phyloP scores from a whole-genome alignment of 73 alveolate genomes.

The Paramecium sonneborni region DNA sequence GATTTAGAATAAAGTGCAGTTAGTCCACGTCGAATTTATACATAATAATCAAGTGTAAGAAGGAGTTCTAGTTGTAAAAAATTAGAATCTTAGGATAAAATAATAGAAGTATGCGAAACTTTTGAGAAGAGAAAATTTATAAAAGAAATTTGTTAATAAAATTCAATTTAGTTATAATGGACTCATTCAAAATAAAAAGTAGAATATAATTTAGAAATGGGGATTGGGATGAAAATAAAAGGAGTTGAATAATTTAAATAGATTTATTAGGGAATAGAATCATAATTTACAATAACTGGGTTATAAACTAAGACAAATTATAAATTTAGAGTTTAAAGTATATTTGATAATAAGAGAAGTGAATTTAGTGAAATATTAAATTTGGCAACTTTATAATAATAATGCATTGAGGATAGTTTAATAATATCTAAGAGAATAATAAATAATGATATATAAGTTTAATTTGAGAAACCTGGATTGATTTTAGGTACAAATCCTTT shows the following conservation, averaged over 20 bases:
- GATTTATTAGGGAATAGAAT: neutral
- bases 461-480: constrained; percentile 48
- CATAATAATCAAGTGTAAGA: neutral
- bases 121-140: constrained; percentile 10
- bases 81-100: neutral
- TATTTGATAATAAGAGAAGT: neutral
- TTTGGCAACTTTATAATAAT: neutral
- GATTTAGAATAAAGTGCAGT: neutral
- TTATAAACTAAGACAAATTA: constrained; percentile 24
- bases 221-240: constrained; percentile 39
- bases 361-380: constrained; percentile 16
- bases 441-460: neutral
- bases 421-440: neutral
- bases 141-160: neutral
- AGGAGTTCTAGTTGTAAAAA: constrained; percentile 36
- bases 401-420: neutral
- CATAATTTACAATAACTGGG: neutral
- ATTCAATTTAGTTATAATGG: constrained; percentile 22
- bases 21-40: constrained; percentile 27
- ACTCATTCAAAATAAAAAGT: neutral
- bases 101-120: neutral
- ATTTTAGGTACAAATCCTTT: constrained; percentile 33
- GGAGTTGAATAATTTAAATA: constrained; percentile 45
- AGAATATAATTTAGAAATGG: neutral
- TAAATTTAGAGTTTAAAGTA: constrained; percentile 25